Evolutionary conservation across 2,329 filamentous ascomycete species (phyloP), one percentile per base, ranked within the genome.

Genomic region (Trichoderma afroharzianum): DNA sequence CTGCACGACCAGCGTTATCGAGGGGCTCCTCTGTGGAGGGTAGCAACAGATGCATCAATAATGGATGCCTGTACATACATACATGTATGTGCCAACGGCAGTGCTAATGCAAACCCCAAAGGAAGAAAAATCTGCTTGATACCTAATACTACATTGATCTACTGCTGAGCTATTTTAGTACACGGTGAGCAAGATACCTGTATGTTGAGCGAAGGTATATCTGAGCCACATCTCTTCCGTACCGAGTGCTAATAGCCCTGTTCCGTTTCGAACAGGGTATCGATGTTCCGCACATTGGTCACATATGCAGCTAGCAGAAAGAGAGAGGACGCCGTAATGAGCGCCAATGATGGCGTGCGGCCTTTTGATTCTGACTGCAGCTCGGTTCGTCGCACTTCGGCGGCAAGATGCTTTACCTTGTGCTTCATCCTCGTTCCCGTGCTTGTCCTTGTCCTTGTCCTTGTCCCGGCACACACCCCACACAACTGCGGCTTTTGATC

Each of bases 241-340:
- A n/a, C n/a, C n/a, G n/a, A n/a, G n/a, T n/a, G n/a, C n/a, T n/a
- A n/a, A n/a, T 43, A 53, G 47, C 47, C 47, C 47, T 53, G 47
- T 24, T 53, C n/a, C 43, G 11, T 21, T 50, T 21, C 43, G 5
- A 53, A 21, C 43, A 50, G 43, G 43, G 43, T 50, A 50, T 50
- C 9, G n/a, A 50, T 50, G 57, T 58, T 26, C 30, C 28, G 57
- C 28, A 63, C 59, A 61, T 61, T 57, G 24, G 53, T 26, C 63
- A 59, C 64, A 53, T 28, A 61, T 69, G 67, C 67, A 62, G 57
- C 57, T 69, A 69, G 36, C 55, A 61, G 28, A 58, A 68, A 32
- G 28, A 50, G 47, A 30, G 15, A n/a, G n/a, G 18, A 21, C 24
- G n/a, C 64, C 64, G 53, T 58, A 24, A n/a, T n/a, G 47, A 58